Conservation (phyloP, 2,329 filamentous ascomycete genomes). For the Calycina herbarum region DNA sequence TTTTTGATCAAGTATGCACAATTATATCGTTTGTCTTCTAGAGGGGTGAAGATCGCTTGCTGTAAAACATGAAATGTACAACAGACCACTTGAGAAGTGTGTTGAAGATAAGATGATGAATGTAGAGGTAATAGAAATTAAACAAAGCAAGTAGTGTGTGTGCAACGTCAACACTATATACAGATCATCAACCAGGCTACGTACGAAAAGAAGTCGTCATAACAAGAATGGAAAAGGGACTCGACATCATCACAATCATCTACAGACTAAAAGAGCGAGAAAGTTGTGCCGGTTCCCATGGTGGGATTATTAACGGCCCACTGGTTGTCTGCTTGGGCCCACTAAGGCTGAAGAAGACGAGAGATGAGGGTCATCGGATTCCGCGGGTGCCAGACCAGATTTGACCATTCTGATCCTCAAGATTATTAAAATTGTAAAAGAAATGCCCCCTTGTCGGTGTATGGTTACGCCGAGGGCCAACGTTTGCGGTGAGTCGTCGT, state of each 20-base stretch:
- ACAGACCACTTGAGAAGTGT: not conserved
- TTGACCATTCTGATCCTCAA: not conserved
- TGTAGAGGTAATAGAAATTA: not conserved
- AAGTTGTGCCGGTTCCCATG: not conserved
- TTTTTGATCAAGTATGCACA: too few relatives aligned
- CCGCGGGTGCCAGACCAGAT: not conserved
- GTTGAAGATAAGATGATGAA: not conserved
- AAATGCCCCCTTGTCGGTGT: not conserved
- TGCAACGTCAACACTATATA: not conserved
- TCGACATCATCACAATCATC: not conserved
- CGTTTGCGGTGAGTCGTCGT: not conserved
- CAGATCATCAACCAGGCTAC: not conserved
- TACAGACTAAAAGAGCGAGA: not conserved
- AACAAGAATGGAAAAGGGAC: not conserved
- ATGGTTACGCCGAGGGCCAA: not conserved
- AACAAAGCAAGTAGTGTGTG: constrained; percentile 8
- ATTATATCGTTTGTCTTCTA: not conserved
- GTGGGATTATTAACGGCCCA: not conserved
- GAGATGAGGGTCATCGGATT: not conserved
- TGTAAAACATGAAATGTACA: not conserved
- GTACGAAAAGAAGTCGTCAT: not conserved
- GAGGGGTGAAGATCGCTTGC: not conserved
- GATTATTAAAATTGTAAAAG: not conserved
- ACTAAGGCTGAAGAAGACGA: not conserved
- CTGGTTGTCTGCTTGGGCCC: not conserved